phyloP scores from a whole-genome alignment of 495 filamentous ascomycete genomes.

The Evansstolkia leycettana region DNA sequence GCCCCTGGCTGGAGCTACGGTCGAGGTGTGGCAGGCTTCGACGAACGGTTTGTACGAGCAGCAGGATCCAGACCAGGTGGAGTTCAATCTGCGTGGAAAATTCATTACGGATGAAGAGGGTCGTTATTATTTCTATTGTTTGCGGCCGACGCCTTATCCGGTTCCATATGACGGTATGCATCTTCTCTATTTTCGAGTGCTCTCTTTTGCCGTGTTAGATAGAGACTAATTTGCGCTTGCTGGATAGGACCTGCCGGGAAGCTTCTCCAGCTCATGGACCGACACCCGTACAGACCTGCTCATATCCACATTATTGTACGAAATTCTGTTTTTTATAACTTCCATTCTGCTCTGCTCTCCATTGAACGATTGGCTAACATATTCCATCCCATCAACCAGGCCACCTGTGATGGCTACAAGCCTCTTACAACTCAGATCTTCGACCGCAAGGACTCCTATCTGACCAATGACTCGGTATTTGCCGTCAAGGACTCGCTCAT shows the following conservation, averaged over 20 bases:
- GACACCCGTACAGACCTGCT: conserved; percentile 70
- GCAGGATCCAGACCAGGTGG: conserved; percentile 57
- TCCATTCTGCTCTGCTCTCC: background rate
- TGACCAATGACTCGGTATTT: conserved; percentile 58
- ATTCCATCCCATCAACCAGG: conserved; percentile 13
- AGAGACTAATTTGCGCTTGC: too few relatives aligned
- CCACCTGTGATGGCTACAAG: conserved; percentile 35
- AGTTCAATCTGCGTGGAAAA: conserved; percentile 63
- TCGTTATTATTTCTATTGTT: conserved; percentile 51
- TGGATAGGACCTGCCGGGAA: conserved; percentile 29
- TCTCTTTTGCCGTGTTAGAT: background rate
- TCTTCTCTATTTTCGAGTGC: too few relatives aligned
- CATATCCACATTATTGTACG: conserved; percentile 77
- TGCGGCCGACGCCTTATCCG: conserved; percentile 61
- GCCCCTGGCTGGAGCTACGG: conserved; percentile 46
- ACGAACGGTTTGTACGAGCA: conserved; percentile 75
- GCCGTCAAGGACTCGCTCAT: conserved; percentile 66
- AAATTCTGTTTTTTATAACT: background rate
- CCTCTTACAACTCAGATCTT: conserved; percentile 64
- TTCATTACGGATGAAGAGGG: conserved; percentile 56
- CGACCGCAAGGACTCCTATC: conserved; percentile 49
- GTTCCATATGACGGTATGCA: conserved; percentile 58
- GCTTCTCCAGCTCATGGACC: conserved; percentile 43
- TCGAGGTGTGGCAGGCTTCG: conserved; percentile 71
- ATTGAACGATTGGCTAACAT: background rate